phyloP scores from a whole-genome alignment of 2,329 filamentous ascomycete species.

The Aspergillus chevalieri region DNA sequence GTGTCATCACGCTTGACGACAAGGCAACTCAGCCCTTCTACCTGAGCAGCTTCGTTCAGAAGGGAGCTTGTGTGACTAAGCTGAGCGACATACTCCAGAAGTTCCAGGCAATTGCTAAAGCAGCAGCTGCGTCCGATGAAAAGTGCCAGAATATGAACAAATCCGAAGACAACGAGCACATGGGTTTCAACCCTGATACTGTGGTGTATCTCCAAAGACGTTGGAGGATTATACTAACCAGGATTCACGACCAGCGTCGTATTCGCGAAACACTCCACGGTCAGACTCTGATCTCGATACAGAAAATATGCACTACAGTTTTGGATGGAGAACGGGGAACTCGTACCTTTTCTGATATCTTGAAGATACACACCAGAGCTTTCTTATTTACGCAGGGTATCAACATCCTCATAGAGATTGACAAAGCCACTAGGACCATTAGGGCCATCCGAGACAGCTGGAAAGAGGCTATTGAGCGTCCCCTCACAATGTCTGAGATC shows the following conservation, averaged over 20 bases:
- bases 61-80: constrained; percentile 1
- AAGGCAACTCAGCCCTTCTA: constrained; percentile 1
- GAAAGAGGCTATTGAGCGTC: constrained; percentile 1
- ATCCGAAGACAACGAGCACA: constrained; percentile 3
- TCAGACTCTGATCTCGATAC: neutral
- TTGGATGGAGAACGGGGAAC: neutral
- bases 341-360: neutral
- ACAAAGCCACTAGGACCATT: neutral
- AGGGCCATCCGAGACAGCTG: constrained; percentile 3
- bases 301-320: neutral
- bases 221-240: constrained; percentile 7
- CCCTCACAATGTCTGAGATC: constrained; percentile 1
- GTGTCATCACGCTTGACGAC: constrained; percentile 9
- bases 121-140: neutral
- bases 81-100: constrained; percentile 1
- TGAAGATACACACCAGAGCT: constrained; percentile 7
- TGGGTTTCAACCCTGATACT: constrained; percentile 1
- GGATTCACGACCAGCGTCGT: constrained; percentile 1
- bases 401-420: constrained; percentile 2
- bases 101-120: neutral
- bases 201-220: constrained; percentile 8
- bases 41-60: neutral
- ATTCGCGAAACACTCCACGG: constrained; percentile 1
- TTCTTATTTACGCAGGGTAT: constrained; percentile 9
- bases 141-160: neutral